Evolutionary conservation across 306 rosid species (phyloP), one percentile per base, ranked within the genome.

Genomic region (Echinosophora koreensis): DNA sequence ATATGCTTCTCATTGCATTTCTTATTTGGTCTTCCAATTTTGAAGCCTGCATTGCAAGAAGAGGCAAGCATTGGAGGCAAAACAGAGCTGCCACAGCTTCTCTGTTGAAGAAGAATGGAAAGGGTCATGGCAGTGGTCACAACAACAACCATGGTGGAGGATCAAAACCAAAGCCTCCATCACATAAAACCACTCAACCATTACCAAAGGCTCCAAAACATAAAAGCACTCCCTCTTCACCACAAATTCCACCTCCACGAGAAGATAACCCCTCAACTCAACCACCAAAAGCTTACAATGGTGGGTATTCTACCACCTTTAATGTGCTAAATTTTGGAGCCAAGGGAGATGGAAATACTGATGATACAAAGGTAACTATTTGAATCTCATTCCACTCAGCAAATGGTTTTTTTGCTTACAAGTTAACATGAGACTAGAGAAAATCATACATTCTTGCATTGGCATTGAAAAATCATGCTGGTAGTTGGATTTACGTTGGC

Each of bases 241-340:
- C 85, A 41, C 79, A 87, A 11, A 9, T 34, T 35, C 78, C 86
- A 35, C 82, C 87, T 14, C 91, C 88, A 8, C 80, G 61, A 6
- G 84, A 58, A 10, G 47, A 63, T 14, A 9, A n/a, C 41, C 84
- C 86, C 11, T 62, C 81, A 47, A 56, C 59, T 68, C 88, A 88
- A 2, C 92, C 94, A 10, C 86, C 93, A n/a, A 87, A 81, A 37
- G 70, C 39, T 61, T 34, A 78, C 81, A 81, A 74, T 34, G 83
- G 83, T 41, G 86, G 81, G 3, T 77, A 68, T 69, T 79, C 93
- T 39, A 32, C 86, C 67, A 67, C 80, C 66, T 74, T 81, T 18
- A 90, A 88, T 80, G 99, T 95, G 78, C 82, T 89, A 10, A 77
- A 91, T 86, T 95, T 92, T 80, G 99, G 99, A 70, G 99, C 99